These are phyloP conservation scores for Larix kaempferi DNA, from an alignment of 75 land plant genomes.

Conservation along the genomic window DNA sequence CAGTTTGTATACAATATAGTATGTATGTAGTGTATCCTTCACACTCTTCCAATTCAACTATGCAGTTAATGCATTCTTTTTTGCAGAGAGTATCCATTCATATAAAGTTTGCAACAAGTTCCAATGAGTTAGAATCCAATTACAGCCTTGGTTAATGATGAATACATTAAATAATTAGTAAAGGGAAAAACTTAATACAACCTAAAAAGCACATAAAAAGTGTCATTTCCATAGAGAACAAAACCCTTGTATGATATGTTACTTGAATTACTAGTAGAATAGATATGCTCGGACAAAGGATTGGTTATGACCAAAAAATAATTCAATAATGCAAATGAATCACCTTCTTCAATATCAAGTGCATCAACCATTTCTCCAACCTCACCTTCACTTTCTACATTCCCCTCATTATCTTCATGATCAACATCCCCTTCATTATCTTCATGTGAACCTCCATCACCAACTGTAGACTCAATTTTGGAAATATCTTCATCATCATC, in stretches of 20 bases:
- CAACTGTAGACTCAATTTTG: slow-evolving; percentile 70
- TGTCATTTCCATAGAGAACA: slow-evolving; percentile 17
- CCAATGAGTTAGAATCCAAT: background rate
- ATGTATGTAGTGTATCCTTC: slow-evolving; percentile 54
- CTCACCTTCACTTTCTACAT: slow-evolving; percentile 75
- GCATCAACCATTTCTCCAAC: slow-evolving; percentile 74
- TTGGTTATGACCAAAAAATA: background rate
- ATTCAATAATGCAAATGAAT: slow-evolving; percentile 24
- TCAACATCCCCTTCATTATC: slow-evolving; percentile 23
- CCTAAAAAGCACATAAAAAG: slow-evolving; percentile 23
- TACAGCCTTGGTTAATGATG: slow-evolving; percentile 58
- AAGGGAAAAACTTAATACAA: slow-evolving; percentile 22
- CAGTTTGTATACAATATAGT: slow-evolving; percentile 68
- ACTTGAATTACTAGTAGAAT: background rate
- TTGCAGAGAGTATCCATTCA: slow-evolving; percentile 87
- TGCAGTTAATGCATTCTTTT: slow-evolving; percentile 63
- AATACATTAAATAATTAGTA: slow-evolving; percentile 71
- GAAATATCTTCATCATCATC: slow-evolving; percentile 70
- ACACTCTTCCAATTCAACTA: slow-evolving; percentile 62
- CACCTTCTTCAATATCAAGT: slow-evolving; percentile 61
- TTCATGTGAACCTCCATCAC: slow-evolving; percentile 51
- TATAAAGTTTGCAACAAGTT: slow-evolving; percentile 52
- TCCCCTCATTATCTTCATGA: slow-evolving; percentile 62
- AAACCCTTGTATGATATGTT: background rate
- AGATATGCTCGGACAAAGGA: background rate